phyloP scores from a whole-genome alignment of 257 asterid species.

The Coffea eugenioides region DNA sequence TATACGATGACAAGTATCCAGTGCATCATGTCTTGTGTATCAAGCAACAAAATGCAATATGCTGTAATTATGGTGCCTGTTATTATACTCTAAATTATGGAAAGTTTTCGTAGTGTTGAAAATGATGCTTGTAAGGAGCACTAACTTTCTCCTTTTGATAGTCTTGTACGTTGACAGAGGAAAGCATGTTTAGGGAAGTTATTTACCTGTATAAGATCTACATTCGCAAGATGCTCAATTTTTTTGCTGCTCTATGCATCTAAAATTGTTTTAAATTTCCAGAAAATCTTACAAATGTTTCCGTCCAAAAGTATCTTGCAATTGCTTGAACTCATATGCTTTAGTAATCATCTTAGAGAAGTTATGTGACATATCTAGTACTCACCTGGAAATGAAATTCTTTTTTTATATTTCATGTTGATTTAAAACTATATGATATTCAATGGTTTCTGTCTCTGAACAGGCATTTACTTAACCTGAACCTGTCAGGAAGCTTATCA shows the following conservation, averaged over 20 bases:
- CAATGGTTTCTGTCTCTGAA: not conserved
- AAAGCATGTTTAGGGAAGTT: not conserved
- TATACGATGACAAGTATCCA: too few species aligned
- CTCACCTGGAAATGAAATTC: not conserved
- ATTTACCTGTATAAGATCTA: not conserved
- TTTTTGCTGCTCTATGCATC: too few species aligned
- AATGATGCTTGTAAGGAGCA: not conserved
- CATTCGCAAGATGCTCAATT: not conserved
- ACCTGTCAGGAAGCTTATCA: conserved; percentile 74
- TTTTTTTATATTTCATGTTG: not conserved
- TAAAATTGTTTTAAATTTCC: not conserved
- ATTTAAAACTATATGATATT: not conserved
- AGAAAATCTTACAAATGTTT: too few species aligned
- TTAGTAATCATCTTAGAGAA: not conserved
- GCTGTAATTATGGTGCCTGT: too few species aligned
- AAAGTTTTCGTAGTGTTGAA: not conserved
- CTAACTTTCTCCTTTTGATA: not conserved
- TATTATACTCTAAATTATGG: too few species aligned
- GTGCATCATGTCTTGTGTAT: too few species aligned
- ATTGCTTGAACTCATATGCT: not conserved
- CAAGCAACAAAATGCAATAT: too few species aligned
- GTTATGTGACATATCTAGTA: too few species aligned
- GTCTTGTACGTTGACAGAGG: not conserved
- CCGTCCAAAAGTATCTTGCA: not conserved
- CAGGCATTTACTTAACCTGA: conserved; percentile 56